Evolutionary conservation across 2,329 filamentous ascomycete species (phyloP), one percentile per base, ranked within the genome.

Genomic region (Alternaria solani): DNA sequence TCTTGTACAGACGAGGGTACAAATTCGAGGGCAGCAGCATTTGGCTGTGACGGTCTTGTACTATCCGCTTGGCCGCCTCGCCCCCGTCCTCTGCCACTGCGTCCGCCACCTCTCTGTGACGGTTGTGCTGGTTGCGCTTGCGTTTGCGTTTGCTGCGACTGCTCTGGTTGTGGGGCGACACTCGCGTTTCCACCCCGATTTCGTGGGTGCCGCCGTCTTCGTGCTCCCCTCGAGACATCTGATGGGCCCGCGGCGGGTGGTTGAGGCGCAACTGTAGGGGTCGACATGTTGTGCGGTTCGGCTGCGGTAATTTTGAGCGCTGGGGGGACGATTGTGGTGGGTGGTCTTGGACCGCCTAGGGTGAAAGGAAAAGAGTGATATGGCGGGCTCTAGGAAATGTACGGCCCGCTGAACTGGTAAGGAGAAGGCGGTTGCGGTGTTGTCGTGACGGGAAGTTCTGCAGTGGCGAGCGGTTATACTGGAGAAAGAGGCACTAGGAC

Each of bases 351-450:
- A 39, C 30, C 49, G 32, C 30, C 30, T 23, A 28, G 47, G 16
- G 16, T 36, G 16, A 42, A 48, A 46, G 48, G 16, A 20, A 56
- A 56, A 60, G n/a, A 30, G 14, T 46, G 49, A 38, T 48, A 34
- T 7, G 51, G 9, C 63, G 72, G 69, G 73, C 74, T 70, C 70
- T 65, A 26, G 51, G 66, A 71, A 70, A 63, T 74, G 65, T 75
- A 61, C 36, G 71, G 70, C 74, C 69, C 69, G 69, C 23, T 61
- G 56, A 76, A 77, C 67, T 57, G 47, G 46, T 56, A 64, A 58
- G 51, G 59, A 70, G 32, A 62, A 51, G 60, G 44, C 30, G 46
- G 41, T 7, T 14, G 20, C 41, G 20, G 18, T 30, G 42, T 23
- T 42, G 44, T 14, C 18, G 46, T 54, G n/a, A 30, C 23, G 34